Conservation (phyloP, 2,329 filamentous ascomycete species). For the Calonectria fujianensis region DNA sequence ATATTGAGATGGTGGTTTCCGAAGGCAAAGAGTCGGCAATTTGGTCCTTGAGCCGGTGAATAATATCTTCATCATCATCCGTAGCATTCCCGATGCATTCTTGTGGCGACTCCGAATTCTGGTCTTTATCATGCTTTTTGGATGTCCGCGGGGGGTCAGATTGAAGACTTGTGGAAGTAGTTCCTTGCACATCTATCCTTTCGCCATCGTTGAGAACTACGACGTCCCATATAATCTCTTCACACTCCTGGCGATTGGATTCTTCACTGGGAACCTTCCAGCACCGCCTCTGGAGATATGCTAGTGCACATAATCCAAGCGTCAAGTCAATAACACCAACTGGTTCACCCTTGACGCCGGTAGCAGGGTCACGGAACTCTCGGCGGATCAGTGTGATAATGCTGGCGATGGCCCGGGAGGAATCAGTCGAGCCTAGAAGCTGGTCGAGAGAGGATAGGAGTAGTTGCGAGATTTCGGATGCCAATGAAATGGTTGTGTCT, state of each 20-base stretch:
- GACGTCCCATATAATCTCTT: slow-evolving; percentile 80
- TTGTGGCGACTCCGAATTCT: slow-evolving; percentile 17
- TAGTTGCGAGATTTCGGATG: slow-evolving; percentile 74
- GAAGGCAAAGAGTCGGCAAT: slow-evolving; percentile 73
- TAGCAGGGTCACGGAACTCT: slow-evolving; percentile 79
- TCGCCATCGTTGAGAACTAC: slow-evolving; percentile 77
- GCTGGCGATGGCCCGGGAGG: slow-evolving; percentile 79
- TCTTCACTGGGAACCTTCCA: slow-evolving; percentile 71
- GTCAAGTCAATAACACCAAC: slow-evolving; percentile 78
- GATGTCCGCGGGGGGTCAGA: slow-evolving; percentile 10
- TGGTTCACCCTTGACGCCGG: slow-evolving; percentile 74
- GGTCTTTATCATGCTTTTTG: slow-evolving; percentile 23
- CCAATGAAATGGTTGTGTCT: slow-evolving; percentile 71
- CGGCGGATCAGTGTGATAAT: slow-evolving; percentile 79
- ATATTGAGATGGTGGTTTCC: slow-evolving; percentile 76
- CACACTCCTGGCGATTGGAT: slow-evolving; percentile 65
- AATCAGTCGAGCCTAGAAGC: slow-evolving; percentile 81
- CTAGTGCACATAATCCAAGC: slow-evolving; percentile 76
- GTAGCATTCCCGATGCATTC: slow-evolving; percentile 5
- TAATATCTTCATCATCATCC: slow-evolving; percentile 65
- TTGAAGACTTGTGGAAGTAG: neutral
- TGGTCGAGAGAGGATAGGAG: slow-evolving; percentile 77
- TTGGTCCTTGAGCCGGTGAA: slow-evolving; percentile 69
- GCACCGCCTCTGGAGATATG: slow-evolving; percentile 76
- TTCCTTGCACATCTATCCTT: slow-evolving; percentile 71